A percentile compares a stretch with the other conserved stretches of the same genome.
phyloP scores from a whole-genome alignment of 2,329 filamentous ascomycete genomes.

The Penicillium italicum region DNA sequence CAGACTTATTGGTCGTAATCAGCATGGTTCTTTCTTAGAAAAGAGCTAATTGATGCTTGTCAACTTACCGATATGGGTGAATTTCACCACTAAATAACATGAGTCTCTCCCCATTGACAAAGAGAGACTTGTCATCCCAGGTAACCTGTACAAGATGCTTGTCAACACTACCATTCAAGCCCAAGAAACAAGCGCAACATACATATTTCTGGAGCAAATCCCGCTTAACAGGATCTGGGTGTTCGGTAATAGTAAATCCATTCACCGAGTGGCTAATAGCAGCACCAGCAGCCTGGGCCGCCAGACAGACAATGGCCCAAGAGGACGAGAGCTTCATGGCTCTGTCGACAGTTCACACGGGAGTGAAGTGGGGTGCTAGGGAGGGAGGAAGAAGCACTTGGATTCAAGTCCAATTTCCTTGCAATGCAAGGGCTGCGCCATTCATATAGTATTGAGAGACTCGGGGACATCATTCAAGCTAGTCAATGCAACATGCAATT shows the following conservation, averaged over 20 bases:
- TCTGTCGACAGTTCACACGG: conserved; percentile 15
- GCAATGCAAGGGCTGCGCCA: conserved; percentile 12
- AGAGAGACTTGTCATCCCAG: conserved; percentile 70
- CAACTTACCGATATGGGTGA: conserved; percentile 59
- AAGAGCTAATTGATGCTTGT: background rate
- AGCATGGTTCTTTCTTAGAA: background rate
- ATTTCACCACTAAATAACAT: conserved; percentile 72
- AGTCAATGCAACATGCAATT: conserved; percentile 5
- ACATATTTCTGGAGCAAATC: conserved; percentile 56
- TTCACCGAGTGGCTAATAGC: conserved; percentile 50
- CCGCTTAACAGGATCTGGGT: conserved; percentile 41
- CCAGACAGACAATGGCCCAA: conserved; percentile 38
- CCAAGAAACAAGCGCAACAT: conserved; percentile 20
- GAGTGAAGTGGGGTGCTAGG: background rate
- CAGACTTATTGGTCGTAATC: conserved; percentile 39
- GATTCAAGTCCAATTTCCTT: background rate
- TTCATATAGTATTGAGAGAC: conserved; percentile 17
- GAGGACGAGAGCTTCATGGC: conserved; percentile 40
- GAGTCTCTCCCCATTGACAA: conserved; percentile 65
- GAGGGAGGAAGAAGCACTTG: background rate
- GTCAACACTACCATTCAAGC: background rate
- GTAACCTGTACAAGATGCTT: conserved; percentile 48
- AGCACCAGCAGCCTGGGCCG: conserved; percentile 46
- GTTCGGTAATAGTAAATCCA: conserved; percentile 45
- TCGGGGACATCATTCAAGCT: conserved; percentile 1